A percentile compares a stretch with the other conserved stretches of the same genome.
Evolutionary conservation across 2,329 filamentous ascomycete species (phyloP).

Genomic region (Alternaria triticimaculans): DNA sequence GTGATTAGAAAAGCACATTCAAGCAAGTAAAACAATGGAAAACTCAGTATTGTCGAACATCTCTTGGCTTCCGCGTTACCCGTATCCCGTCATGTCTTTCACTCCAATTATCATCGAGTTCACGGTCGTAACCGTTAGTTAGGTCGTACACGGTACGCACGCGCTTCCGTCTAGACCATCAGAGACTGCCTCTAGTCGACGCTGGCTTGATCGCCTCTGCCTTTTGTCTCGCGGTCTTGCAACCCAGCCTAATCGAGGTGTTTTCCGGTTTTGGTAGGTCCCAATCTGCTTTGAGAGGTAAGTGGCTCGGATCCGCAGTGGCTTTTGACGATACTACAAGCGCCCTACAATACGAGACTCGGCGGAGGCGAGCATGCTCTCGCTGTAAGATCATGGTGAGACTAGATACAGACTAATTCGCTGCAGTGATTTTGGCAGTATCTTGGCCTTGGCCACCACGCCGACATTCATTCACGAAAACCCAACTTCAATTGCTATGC

Average conservation of each 20-base stretch:
- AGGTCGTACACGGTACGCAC: constrained; percentile 1
- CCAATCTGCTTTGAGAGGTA: neutral
- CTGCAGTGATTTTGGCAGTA: neutral
- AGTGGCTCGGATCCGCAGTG: neutral
- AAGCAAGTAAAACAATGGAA: constrained; percentile 6
- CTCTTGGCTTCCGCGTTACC: neutral
- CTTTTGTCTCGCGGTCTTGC: neutral
- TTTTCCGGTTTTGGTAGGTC: neutral
- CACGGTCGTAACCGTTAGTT: constrained; percentile 2
- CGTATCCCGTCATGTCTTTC: neutral
- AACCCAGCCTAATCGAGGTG: neutral
- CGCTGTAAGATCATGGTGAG: neutral
- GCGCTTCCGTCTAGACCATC: constrained; percentile 1
- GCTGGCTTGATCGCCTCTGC: neutral
- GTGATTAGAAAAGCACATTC: neutral
- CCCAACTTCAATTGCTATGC: neutral
- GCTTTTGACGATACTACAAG: neutral
- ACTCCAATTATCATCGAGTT: neutral
- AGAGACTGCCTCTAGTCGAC: neutral
- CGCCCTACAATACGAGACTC: neutral
- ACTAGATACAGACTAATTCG: neutral
- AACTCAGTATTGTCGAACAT: neutral
- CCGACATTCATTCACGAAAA: too few species aligned
- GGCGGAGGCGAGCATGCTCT: neutral
- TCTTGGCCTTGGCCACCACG: neutral